Evolutionary conservation across 805 yeast species (phyloP), one percentile per base, ranked within the genome.

Genomic region (Yamadazyma tumulicola): DNA sequence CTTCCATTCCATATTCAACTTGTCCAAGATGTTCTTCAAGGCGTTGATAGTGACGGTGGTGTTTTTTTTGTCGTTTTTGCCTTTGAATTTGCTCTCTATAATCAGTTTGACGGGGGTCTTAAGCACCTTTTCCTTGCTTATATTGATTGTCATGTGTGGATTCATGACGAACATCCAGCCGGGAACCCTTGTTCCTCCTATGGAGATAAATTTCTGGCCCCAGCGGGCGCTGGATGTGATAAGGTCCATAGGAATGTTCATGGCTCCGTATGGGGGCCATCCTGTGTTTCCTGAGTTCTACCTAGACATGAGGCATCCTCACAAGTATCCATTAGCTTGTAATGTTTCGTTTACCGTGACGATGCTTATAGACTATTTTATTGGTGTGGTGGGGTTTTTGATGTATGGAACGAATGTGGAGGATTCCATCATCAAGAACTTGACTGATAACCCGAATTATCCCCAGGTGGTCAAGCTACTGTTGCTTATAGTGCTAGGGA

Each of bases 201-300:
- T 77, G 51, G 55, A 60, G 16, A 61, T 69, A 1, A 43, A 50
- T 24, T 35, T 55, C 29, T 62, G 60, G 54, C 73, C 73, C 3
- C 18, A 43, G 9, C 40, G 52, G 13, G 29, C 53, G 18, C 47
- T 11, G 12, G 62, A 65, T 32, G 44, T 79, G 7, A 50, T 75
- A 7, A 56, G 77, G 22, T 70, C 82, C 6, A 59, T 81, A 37
- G 91, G 91, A 2, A 67, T 83, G 19, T 69, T 79, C 39, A 73
- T 83, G 70, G 87, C 89, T 3, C 87, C 88, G 9, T 83, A 85
- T 77, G 91, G 91, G 37, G 93, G 93, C 2, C 91, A 83, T 53
- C 85, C 87, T 1, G 80, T 84, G 5, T 81, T 81, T 45, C 91
- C 91, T 2, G 85, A 81, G 47, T 60, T 83, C 28, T 79, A 76